Base-by-base conservation (phyloP, 1,139 yeast genomes). In the Pichia sp. region DNA sequence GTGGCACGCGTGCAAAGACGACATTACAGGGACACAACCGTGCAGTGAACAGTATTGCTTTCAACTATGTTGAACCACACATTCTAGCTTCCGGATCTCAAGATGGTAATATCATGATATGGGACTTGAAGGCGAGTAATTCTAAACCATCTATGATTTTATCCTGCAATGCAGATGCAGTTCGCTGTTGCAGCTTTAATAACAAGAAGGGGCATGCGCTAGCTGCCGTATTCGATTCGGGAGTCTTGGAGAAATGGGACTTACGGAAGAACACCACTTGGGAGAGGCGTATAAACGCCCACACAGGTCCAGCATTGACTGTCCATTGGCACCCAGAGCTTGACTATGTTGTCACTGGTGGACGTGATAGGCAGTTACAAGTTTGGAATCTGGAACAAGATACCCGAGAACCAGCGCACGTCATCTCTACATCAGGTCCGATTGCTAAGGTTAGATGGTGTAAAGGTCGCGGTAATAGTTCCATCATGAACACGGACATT, bases 341-440 rank as follows among this genome's bases (percentile, higher is more conserved):
- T 28, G 95, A 87, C 46, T 84, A 79, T 50, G 74, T 91, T 14
- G 79, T 81, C 2, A 85, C 96, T 11, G 97, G 97, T 15, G 98
- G 98, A 10, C 67, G 96, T 49, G 99, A 91, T 59, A 84, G 77
- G 45, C 80, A 79, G 46, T 67, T 85, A 29, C 86, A 85, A 46
- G 73, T 84, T 2, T 86, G 94, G 88, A 82, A 82, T 52, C 63
- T 76, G 68, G 27, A 24, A 14, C 49, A 58, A 12, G 56, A 59
- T 18, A 67, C 63, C 23, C 44, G 68, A 26, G 62, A 57, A 29
- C 96, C 97, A 0, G 91, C 84, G 25, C 69, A 72, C 45, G 78
- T 79, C 19, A 69, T 91, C 11, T 72, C 73, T 45, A 77, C 94
- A 0, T 77, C 93, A n/a, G 81, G 83, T 6, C 78, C 91, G 0